Percentiles rank a stretch among this genome's conserved stretches.
These are phyloP conservation scores for Bruguiera gymnorhiza DNA, from an alignment of 345 rosid species.

Conservation along the genomic window DNA sequence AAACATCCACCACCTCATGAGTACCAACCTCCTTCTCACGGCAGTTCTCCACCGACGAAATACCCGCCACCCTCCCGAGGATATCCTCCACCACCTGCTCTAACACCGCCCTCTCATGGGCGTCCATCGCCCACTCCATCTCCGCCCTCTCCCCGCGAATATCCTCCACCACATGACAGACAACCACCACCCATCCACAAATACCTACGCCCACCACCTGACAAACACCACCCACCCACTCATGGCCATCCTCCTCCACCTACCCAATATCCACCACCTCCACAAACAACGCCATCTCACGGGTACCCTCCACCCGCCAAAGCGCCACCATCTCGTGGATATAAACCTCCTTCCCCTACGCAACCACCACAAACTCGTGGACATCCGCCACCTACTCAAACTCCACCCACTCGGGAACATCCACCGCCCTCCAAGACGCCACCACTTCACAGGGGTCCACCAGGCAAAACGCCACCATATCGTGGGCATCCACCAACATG, in stretches of 20 bases:
- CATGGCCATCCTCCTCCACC: background rate
- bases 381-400: too few species aligned
- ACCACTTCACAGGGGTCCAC: too few species aligned
- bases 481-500: too few species aligned
- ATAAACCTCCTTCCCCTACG: too few species aligned
- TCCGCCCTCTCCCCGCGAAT: background rate
- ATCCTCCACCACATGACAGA: background rate
- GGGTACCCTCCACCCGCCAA: too few species aligned
- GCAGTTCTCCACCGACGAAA: background rate
- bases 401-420: too few species aligned
- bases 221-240: background rate
- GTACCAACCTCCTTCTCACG: background rate
- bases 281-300: too few species aligned
- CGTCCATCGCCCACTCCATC: background rate
- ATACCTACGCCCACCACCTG: background rate
- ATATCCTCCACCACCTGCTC: slow-evolving; percentile 1
- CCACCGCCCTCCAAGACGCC: too few species aligned
- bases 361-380: too few species aligned
- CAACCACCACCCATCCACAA: background rate
- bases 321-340: too few species aligned
- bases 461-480: too few species aligned
- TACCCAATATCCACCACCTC: background rate
- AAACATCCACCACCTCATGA: slow-evolving; percentile 1
- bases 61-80: slow-evolving; percentile 4
- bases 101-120: slow-evolving; percentile 6